Percentiles rank a stretch among this genome's conserved stretches.
These are phyloP conservation scores for Gastroboletus turbinatus DNA, from an alignment of 1,284 basidiomycete genomes.

Conservation along the genomic window DNA sequence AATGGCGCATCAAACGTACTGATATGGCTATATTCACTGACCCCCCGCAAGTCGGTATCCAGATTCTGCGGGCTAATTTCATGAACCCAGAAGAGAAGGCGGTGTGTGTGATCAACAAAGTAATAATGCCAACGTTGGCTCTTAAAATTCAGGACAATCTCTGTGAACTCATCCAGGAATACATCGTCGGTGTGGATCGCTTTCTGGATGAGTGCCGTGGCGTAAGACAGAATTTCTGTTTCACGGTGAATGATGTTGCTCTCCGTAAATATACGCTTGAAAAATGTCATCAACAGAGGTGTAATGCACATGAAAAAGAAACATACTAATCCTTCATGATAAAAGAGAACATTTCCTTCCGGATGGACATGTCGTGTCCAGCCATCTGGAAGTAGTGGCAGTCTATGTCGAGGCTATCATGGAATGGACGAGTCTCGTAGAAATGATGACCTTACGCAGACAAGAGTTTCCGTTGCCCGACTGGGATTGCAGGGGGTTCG, in stretches of 20 bases:
- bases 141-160: conserved; percentile 17
- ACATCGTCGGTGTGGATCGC: not conserved
- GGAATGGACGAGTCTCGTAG: not conserved
- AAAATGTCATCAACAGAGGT: not conserved
- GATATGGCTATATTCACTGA: conserved; percentile 9
- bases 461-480: conserved; percentile 15
- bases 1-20: conserved; percentile 6
- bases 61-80: not conserved
- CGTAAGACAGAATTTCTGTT: not conserved
- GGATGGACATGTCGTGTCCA: too few species aligned
- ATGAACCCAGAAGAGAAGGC: conserved; percentile 22
- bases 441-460: conserved; percentile 5
- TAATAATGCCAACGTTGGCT: conserved; percentile 9
- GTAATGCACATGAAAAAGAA: not conserved
- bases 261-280: conserved; percentile 24
- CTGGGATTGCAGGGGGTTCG: conserved; percentile 4
- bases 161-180: conserved; percentile 11
- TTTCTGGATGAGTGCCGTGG: not conserved
- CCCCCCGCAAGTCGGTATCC: not conserved
- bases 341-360: conserved; percentile 16
- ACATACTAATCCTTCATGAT: conserved; percentile 14
- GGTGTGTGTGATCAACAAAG: conserved; percentile 18
- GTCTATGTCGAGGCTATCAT: not conserved
- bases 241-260: conserved; percentile 1
- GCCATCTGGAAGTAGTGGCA: conserved; percentile 10